Percentiles rank a stretch among this genome's conserved stretches.
Evolutionary conservation across 805 yeast genomes (phyloP).

Genomic region (Candida insectorum): DNA sequence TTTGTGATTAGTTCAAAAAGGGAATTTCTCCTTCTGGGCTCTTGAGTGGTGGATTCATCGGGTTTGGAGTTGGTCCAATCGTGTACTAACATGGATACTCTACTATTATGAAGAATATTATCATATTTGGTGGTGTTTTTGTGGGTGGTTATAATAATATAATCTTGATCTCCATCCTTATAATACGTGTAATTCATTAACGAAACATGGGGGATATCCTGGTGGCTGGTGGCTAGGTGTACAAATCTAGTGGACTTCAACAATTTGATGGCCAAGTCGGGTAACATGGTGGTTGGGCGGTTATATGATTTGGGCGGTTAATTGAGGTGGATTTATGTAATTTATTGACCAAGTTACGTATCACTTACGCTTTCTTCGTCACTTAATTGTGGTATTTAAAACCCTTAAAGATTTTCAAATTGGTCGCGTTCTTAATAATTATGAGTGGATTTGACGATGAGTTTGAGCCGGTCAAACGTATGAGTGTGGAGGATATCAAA

Average conservation of each 20-base stretch:
- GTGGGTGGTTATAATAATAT: slow-evolving; percentile 70
- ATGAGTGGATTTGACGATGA: slow-evolving; percentile 4
- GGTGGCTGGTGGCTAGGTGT: slow-evolving; percentile 78
- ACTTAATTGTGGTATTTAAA: not conserved
- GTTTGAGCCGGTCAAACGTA: slow-evolving; percentile 1
- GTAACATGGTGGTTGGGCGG: slow-evolving; percentile 17
- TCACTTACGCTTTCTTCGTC: too few relatives aligned
- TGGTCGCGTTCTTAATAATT: not conserved
- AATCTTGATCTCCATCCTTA: slow-evolving; percentile 38
- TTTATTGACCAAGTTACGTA: too few relatives aligned
- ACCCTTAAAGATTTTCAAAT: not conserved
- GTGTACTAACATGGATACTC: slow-evolving; percentile 80
- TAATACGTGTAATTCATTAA: slow-evolving; percentile 85
- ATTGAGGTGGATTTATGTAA: too few relatives aligned
- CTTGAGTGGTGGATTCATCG: slow-evolving; percentile 12
- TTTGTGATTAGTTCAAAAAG: slow-evolving; percentile 59
- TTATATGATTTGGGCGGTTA: too few relatives aligned
- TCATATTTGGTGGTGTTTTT: slow-evolving; percentile 68
- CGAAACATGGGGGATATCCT: slow-evolving; percentile 79
- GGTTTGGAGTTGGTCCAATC: slow-evolving; percentile 75
- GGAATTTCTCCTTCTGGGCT: slow-evolving; percentile 20
- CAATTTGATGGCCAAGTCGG: slow-evolving; percentile 38
- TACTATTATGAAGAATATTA: slow-evolving; percentile 67
- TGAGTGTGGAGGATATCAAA: not conserved
- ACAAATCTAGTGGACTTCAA: slow-evolving; percentile 64